Conservation (phyloP, 805 yeast genomes). For the Teunomyces lycoperdinae region DNA sequence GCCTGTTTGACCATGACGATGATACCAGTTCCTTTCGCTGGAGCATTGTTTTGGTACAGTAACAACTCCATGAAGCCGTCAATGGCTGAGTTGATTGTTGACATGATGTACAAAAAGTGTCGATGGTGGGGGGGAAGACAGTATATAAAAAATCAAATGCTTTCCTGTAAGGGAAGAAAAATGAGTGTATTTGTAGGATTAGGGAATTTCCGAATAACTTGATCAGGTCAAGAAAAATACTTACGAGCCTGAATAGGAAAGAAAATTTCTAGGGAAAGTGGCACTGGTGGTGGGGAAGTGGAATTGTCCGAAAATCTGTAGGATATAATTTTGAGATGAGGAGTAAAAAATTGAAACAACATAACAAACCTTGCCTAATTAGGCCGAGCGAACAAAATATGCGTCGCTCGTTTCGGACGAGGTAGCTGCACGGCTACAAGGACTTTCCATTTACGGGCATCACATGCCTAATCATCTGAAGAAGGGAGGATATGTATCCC, state of each 20-base stretch:
- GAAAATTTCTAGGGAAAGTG: not conserved
- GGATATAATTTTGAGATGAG: not conserved
- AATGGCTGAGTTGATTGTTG: conserved; percentile 23
- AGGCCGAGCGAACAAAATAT: not conserved
- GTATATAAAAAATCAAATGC: not conserved
- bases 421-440: not conserved
- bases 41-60: conserved; percentile 26
- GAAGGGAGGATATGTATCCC: too few relatives aligned
- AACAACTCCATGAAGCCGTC: conserved; percentile 29
- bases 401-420: not conserved
- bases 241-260: not conserved
- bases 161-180: not conserved
- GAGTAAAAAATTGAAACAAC: not conserved
- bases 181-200: not conserved
- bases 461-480: not conserved
- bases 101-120: not conserved
- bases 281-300: not conserved
- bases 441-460: not conserved
- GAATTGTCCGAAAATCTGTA: not conserved
- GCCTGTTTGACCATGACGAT: conserved; percentile 26
- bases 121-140: not conserved
- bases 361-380: not conserved
- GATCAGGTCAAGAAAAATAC: conserved; percentile 1
- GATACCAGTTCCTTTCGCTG: conserved; percentile 33
- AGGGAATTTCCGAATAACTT: conserved; percentile 1